Base-by-base conservation (phyloP, 2,329 filamentous ascomycete genomes). In the Apiospora sp. region DNA sequence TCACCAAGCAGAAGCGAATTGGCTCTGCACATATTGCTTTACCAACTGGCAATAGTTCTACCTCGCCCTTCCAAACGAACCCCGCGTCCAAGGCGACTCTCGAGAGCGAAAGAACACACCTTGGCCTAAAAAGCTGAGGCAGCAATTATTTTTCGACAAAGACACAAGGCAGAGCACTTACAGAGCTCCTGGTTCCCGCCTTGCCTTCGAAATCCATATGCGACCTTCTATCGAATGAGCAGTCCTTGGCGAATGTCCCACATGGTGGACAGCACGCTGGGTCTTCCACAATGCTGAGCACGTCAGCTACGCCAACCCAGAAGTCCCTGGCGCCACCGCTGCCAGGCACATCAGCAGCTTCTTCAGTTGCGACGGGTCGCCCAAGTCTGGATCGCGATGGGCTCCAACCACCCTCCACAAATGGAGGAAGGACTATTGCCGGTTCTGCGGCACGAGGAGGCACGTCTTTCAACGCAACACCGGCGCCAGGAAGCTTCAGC, bases 401-500 rank as follows among this genome's bases (percentile, higher is more conserved):
- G 73, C 85, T 91, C 51, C 89, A 89, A 75, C 87, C 85, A 27
- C 81, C 83, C 2, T 74, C 80, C 34, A 76, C 83, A 74, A 87
- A 86, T 81, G 85, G 84, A 75, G 80, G 79, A 69, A 86, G 89
- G 74, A 88, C 86, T 75, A 77, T 87, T 22, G 86, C 88, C 41
- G 84, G 86, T 44, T 89, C 89, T 3, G 90, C 88, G 68, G 89
- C 91, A 24, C 90, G 93, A 71, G 90, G 93, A 71, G 90, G 89
- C 71, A 87, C 91, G 75, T 94, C 93, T 68, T 87, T 95, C 79
- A 92, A 92, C 74, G 90, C 93, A 19, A 91, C 91, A 48, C 87
- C 91, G 71, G 91, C 89, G 37, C 92, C 92, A 1, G 95, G 95
- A 61, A 98, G 94, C 85, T 98, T 98, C 86, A 97, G 92, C 78